Evolutionary conservation across 768 basidiomycete species (phyloP).

Genomic region (Boletus reticuloceps): DNA sequence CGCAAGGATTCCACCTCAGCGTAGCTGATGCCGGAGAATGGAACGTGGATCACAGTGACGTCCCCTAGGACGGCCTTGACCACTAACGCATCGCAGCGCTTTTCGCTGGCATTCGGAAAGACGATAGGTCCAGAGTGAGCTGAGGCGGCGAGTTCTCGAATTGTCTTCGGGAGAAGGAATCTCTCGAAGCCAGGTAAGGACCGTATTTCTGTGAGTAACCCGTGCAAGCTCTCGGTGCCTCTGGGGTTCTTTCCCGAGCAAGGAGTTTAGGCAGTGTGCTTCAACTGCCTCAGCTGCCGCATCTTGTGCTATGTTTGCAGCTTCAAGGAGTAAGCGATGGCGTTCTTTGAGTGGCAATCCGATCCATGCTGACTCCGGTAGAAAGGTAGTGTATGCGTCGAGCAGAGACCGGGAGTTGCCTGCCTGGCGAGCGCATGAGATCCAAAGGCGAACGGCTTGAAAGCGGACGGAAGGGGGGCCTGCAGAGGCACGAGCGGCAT

Average conservation of each 20-base stretch:
- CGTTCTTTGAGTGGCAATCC: slow-evolving; percentile 15
- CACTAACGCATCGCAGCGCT: background rate
- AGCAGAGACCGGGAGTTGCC: background rate
- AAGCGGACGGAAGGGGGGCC: background rate
- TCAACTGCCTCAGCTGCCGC: slow-evolving; percentile 1
- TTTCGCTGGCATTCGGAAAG: background rate
- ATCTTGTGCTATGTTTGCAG: slow-evolving; percentile 9
- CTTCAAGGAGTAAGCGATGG: slow-evolving; percentile 5
- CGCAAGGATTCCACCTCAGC: background rate
- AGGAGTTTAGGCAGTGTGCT: background rate
- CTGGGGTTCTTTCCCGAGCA: background rate
- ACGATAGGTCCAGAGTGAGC: background rate
- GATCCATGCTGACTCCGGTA: slow-evolving; percentile 6
- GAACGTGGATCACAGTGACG: background rate
- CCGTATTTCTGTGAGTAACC: background rate
- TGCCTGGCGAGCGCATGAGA: background rate
- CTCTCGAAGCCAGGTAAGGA: background rate
- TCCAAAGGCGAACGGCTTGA: background rate
- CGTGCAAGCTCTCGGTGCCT: background rate
- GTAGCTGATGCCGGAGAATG: background rate
- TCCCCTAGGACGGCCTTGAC: background rate
- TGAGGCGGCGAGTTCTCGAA: background rate
- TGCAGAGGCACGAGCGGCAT: background rate
- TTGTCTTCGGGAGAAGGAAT: background rate
- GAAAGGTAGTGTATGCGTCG: slow-evolving; percentile 15